Conservation (phyloP, 495 filamentous ascomycete species). For the Pseudoneurospora amorphoporcata region DNA sequence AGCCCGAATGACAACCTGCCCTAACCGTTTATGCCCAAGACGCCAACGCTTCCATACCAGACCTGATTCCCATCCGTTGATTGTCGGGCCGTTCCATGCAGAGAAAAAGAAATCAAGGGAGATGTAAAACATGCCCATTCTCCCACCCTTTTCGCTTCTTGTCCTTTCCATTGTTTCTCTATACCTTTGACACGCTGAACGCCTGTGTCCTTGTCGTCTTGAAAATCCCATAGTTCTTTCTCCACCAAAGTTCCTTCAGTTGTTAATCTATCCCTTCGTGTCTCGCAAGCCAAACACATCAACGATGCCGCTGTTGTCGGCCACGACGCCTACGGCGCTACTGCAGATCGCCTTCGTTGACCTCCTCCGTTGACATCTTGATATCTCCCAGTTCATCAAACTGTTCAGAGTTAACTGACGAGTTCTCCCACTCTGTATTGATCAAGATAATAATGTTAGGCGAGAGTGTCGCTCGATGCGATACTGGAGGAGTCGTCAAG, state of each 20-base stretch:
- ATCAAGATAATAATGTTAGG: conserved; percentile 14
- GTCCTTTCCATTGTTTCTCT: neutral
- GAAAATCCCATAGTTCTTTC: neutral
- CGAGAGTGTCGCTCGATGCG: conserved; percentile 30
- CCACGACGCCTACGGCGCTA: neutral
- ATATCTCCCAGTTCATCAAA: conserved; percentile 27
- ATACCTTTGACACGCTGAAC: neutral
- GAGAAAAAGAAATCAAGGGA: neutral
- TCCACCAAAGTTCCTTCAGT: neutral
- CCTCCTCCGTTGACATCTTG: conserved; percentile 25
- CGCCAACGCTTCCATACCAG: neutral
- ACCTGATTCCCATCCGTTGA: neutral
- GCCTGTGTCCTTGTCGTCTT: neutral
- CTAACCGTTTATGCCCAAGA: neutral
- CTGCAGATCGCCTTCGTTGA: conserved; percentile 13
- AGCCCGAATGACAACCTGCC: neutral
- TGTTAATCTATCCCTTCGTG: neutral
- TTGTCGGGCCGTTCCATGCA: neutral
- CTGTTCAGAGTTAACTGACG: conserved; percentile 30
- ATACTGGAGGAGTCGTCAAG: conserved; percentile 31
- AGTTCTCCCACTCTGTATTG: conserved; percentile 34
- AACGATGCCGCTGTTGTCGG: neutral
- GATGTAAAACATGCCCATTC: neutral
- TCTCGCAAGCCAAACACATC: neutral
- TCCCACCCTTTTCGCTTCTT: neutral